These are phyloP conservation scores for Pleurotus tuoliensis DNA, from an alignment of 768 basidiomycete species.

Conservation along the genomic window DNA sequence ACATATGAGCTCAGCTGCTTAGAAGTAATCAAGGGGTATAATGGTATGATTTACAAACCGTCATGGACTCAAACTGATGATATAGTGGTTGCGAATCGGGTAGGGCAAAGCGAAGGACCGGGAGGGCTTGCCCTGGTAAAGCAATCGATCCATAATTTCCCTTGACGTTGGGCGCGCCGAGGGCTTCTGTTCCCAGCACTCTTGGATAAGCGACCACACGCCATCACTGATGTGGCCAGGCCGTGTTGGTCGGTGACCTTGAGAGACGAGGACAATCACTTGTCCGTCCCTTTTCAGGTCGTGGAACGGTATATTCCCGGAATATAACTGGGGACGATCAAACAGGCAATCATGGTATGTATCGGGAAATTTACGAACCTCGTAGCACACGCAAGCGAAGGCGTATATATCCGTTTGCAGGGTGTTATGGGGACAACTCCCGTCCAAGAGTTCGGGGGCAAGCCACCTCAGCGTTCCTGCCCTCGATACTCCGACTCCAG, in stretches of 20 bases:
- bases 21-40: neutral
- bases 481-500: neutral
- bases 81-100: constrained; percentile 1
- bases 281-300: constrained; percentile 14
- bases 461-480: constrained; percentile 31
- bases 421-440: constrained; percentile 10
- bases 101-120: neutral
- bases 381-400: constrained; percentile 36
- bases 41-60: neutral
- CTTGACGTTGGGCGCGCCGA: neutral
- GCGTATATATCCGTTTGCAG: constrained; percentile 36
- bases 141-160: neutral
- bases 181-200: constrained; percentile 7
- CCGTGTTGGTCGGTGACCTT: constrained; percentile 4
- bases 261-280: constrained; percentile 16
- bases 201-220: constrained; percentile 6
- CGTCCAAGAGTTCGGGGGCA: constrained; percentile 31
- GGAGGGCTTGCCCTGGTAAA: neutral
- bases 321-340: constrained; percentile 18
- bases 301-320: constrained; percentile 22
- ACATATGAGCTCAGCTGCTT: neutral
- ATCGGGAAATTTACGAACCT: constrained; percentile 14
- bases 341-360: no score
- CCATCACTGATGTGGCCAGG: constrained; percentile 1
- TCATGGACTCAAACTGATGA: no score